Base-by-base conservation (phyloP, 176 grass and related monocot species). In the Lolium rigidum region DNA sequence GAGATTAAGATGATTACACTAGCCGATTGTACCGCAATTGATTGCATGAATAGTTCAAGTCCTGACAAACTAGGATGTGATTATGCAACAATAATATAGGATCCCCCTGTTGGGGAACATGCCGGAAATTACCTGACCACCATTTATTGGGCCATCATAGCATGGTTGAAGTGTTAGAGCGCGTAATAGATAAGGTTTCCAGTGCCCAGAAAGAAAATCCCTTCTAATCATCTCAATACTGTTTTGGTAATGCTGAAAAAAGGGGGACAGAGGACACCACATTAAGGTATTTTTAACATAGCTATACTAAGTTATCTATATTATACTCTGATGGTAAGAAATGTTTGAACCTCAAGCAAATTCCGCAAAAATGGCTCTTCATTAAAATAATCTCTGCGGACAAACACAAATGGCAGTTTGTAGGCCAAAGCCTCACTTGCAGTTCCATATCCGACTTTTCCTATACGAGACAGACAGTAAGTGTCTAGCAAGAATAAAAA, bases 391-490 rank as follows among this genome's bases (percentile, higher is more conserved):
- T 98, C 93, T 85, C 96, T 95, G 73, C 96, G 89, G 2, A 95
- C 93, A 80, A 98, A 98, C 21, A 98, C 88, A 89, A 98, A 98
- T 80, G 96, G 96, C 21, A 98, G 84, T 82, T 95, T 95, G 82
- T 95, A 98, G 44, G 96, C 96, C 79, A 98, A 88, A 89, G 96
- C 96, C 78, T 98, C 96, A 91, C 96, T 98, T 4, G 90, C 88
- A 7, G 96, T 98, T 51, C 96, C 96, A 86, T 98, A 98, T 76
- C 96, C 96, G 88, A 98, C 93, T 92, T 98, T 98, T 26, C 96
- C 96, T 98, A 84, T 25, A 89, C 9, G 10, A 47, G 16, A 76
- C 37, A 52, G 54, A 84, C 38, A 83, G 37, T 87, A 51, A 70
- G 46, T 60, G 70, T 51, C 16, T 74, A 37, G 8, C 24, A 84